Percentiles rank a stretch among this genome's conserved stretches.
Evolutionary conservation across 345 rosid genomes (phyloP).

Genomic region (Murraya paniculata): DNA sequence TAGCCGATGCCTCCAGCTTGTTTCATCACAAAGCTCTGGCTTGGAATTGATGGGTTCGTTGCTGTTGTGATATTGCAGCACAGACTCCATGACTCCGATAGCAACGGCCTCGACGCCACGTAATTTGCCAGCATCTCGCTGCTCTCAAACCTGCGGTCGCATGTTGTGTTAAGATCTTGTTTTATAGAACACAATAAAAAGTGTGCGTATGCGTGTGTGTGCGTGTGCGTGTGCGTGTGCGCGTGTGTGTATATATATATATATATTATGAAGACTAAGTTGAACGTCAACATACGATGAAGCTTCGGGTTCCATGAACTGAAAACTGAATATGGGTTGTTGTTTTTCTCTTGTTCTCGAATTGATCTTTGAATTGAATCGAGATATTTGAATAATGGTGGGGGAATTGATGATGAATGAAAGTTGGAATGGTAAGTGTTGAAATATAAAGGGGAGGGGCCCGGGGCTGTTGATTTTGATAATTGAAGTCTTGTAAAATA

Average conservation of each 20-base stretch:
- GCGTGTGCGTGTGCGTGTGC: no score
- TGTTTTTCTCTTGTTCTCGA: not conserved
- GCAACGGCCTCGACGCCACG: constrained; percentile 54
- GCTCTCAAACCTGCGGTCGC: constrained; percentile 52
- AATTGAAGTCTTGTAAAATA: not conserved
- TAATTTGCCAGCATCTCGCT: constrained; percentile 70
- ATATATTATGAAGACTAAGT: no score
- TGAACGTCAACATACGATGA: constrained; percentile 25
- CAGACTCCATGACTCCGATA: constrained; percentile 53
- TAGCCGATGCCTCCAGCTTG: constrained; percentile 40
- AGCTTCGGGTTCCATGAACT: constrained; percentile 32
- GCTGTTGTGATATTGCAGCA: constrained; percentile 39
- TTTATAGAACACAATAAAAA: no score
- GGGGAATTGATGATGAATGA: not conserved
- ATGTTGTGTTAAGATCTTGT: no score
- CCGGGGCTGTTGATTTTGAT: not conserved
- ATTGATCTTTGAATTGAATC: no score
- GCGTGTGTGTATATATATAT: no score
- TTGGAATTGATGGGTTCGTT: not conserved
- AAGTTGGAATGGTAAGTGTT: not conserved
- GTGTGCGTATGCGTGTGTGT: no score
- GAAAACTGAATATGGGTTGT: not conserved
- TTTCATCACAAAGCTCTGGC: constrained; percentile 23
- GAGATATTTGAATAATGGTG: not conserved
- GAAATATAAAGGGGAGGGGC: not conserved